Evolutionary conservation across 257 asterid species (phyloP).

Genomic region (Penstemon newberryi): DNA sequence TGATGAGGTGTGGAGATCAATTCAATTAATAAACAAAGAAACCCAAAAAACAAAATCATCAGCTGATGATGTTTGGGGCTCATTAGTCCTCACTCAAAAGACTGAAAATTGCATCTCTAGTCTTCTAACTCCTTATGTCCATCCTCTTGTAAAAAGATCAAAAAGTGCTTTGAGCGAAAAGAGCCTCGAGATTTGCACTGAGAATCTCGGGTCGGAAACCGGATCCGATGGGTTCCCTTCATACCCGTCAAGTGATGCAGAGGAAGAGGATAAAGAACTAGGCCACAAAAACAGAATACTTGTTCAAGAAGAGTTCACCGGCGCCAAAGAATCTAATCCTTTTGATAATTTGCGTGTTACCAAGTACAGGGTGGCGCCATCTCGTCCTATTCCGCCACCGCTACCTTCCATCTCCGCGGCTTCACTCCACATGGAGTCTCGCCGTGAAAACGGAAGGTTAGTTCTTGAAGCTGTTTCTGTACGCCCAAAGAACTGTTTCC

Average conservation of each 20-base stretch:
- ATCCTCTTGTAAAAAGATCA: conserved; percentile 57
- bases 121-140: conserved; percentile 52
- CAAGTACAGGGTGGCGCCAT: conserved; percentile 49
- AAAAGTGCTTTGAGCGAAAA: conserved; percentile 49
- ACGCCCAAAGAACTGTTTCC: conserved; percentile 53
- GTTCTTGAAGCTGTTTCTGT: conserved; percentile 67
- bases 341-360: conserved; percentile 35
- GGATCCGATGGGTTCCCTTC: conserved; percentile 66
- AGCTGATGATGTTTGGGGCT: conserved; percentile 38
- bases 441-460: conserved; percentile 61
- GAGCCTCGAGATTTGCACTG: conserved; percentile 84
- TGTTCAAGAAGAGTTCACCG: conserved; percentile 14
- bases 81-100: conserved; percentile 43
- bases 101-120: conserved; percentile 25
- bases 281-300: too few species aligned
- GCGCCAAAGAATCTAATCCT: conserved; percentile 5
- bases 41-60: background rate
- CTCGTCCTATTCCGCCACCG: conserved; percentile 74
- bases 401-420: conserved; percentile 57
- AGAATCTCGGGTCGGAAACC: conserved; percentile 85
- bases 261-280: conserved; percentile 21
- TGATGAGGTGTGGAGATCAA: conserved; percentile 60
- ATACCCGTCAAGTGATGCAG: conserved; percentile 34
- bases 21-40: conserved; percentile 34
- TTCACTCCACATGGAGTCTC: conserved; percentile 58